A percentile compares a stretch with the other conserved stretches of the same genome.
Evolutionary conservation across 768 basidiomycete species (phyloP).

Genomic region (Xanthoconium stramineum): DNA sequence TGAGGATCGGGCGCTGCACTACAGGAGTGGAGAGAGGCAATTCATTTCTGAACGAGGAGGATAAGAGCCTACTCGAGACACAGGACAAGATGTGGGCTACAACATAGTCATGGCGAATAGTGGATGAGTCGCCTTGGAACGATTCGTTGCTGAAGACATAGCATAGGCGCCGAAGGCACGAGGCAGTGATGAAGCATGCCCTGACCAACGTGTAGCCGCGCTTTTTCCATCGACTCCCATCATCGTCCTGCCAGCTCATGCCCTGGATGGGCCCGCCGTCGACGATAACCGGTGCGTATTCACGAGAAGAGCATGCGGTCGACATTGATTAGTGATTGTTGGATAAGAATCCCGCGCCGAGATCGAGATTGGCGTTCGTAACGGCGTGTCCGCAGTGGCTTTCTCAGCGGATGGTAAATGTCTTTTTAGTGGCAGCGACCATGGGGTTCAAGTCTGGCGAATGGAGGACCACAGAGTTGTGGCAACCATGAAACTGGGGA

Average conservation of each 20-base stretch:
- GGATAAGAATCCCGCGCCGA: neutral
- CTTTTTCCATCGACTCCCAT: neutral
- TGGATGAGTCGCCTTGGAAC: neutral
- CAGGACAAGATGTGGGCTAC: too few species aligned
- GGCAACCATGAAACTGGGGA: neutral
- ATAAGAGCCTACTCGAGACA: too few species aligned
- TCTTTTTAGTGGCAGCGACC: neutral
- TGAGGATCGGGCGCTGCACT: too few species aligned
- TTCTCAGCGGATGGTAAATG: neutral
- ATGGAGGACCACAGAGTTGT: neutral
- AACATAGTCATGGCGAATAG: neutral
- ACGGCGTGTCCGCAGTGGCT: accelerated
- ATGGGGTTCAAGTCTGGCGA: neutral
- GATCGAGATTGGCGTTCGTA: neutral
- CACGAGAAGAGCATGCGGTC: neutral
- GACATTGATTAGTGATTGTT: neutral
- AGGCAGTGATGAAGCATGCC: neutral
- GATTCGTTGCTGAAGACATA: neutral
- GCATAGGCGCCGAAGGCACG: neutral
- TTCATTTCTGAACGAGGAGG: too few species aligned
- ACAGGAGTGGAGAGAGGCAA: too few species aligned
- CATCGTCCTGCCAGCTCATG: neutral
- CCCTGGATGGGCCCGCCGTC: neutral
- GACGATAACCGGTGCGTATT: neutral
- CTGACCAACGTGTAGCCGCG: neutral